These are phyloP conservation scores for Puccinia hordei DNA, from an alignment of 1,284 basidiomycete species.

Conservation along the genomic window DNA sequence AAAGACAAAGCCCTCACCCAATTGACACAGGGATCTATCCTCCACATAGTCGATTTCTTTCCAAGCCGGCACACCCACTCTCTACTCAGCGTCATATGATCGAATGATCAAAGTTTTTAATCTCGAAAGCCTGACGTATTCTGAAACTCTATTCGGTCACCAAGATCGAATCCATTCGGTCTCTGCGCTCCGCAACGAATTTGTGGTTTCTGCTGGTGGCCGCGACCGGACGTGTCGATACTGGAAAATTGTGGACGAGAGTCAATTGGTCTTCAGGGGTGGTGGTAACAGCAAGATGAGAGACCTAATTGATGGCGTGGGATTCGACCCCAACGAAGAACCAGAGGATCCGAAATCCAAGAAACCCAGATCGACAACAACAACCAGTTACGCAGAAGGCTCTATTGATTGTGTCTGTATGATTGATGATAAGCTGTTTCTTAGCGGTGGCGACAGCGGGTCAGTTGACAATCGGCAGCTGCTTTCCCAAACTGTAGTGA, in stretches of 20 bases:
- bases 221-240: slow-evolving; percentile 87
- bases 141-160: slow-evolving; percentile 96
- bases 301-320: slow-evolving; percentile 76
- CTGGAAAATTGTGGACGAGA: slow-evolving; percentile 97
- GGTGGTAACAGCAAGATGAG: slow-evolving; percentile 73
- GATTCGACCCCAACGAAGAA: slow-evolving; percentile 36
- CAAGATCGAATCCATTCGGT: slow-evolving; percentile 82
- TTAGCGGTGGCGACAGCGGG: slow-evolving; percentile 95
- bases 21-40: slow-evolving; percentile 44
- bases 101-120: slow-evolving; percentile 91
- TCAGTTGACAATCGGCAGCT: slow-evolving; percentile 60
- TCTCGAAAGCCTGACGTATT: slow-evolving; percentile 79
- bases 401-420: slow-evolving; percentile 88
- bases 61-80: slow-evolving; percentile 73
- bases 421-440: slow-evolving; percentile 88
- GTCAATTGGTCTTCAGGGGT: slow-evolving; percentile 90
- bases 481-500: background rate
- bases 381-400: slow-evolving; percentile 74
- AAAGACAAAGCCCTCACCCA: slow-evolving; percentile 44
- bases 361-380: slow-evolving; percentile 61
- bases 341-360: slow-evolving; percentile 52
- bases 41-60: slow-evolving; percentile 71
- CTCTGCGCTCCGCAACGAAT: slow-evolving; percentile 78
- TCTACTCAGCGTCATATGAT: slow-evolving; percentile 86
- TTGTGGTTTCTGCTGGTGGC: slow-evolving; percentile 81